phyloP scores from a whole-genome alignment of 768 basidiomycete genomes.

The Cantharellus cinnabarinus region DNA sequence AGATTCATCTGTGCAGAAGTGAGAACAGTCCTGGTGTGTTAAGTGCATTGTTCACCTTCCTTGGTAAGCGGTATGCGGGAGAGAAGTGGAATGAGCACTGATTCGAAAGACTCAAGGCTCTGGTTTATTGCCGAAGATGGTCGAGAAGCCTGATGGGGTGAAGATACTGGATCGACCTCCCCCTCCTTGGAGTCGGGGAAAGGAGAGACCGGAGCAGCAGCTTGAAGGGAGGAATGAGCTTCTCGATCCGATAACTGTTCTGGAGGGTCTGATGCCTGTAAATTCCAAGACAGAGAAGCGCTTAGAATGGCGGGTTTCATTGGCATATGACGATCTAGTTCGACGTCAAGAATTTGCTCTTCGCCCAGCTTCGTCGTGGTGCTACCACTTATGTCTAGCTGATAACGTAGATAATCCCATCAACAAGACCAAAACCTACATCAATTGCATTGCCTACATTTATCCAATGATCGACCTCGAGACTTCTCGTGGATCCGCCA shows the following conservation, averaged over 20 bases:
- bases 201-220: background rate
- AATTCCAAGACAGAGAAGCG: background rate
- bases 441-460: slow-evolving; percentile 18
- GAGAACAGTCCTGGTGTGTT: background rate
- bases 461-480: slow-evolving; percentile 32
- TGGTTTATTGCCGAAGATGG: background rate
- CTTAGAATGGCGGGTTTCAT: background rate
- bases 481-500: slow-evolving; percentile 22
- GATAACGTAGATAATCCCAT: no score
- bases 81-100: background rate
- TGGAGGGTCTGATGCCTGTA: background rate
- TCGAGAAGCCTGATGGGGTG: background rate
- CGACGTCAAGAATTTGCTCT: slow-evolving; percentile 31
- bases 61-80: background rate
- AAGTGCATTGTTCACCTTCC: background rate
- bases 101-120: background rate
- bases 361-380: slow-evolving; percentile 22
- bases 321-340: slow-evolving; percentile 23
- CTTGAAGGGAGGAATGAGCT: background rate
- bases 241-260: background rate
- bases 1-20: background rate
- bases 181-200: background rate
- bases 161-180: background rate
- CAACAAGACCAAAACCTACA: no score
- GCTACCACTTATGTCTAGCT: no score